A percentile compares a stretch with the other conserved stretches of the same genome.
Conservation (phyloP, 805 yeast species). For the Grigorovia transvaalensis region DNA sequence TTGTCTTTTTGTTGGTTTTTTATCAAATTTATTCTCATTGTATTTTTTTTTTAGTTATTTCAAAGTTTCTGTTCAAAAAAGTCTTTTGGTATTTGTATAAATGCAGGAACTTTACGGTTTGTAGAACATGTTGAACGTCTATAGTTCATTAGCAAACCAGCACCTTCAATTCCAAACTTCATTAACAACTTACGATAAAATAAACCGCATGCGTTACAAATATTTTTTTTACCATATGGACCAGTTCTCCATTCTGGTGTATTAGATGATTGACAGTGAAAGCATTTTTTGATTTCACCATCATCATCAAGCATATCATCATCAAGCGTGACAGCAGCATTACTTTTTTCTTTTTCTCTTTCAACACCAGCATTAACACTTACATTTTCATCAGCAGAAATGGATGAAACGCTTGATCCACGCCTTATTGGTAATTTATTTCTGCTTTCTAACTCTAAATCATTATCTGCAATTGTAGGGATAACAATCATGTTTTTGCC, state of each 20-base stretch:
- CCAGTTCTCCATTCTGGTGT: conserved; percentile 6
- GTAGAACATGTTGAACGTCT: background rate
- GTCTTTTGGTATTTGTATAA: conserved; percentile 1
- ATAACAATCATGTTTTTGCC: background rate
- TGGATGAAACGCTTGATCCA: background rate
- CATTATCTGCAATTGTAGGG: background rate
- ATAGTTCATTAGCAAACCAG: conserved; percentile 1
- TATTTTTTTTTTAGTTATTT: background rate
- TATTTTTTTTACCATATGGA: conserved; percentile 3
- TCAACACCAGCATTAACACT: background rate
- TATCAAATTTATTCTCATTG: background rate
- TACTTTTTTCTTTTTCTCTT: background rate
- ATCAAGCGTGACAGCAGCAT: background rate
- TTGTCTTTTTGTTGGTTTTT: background rate
- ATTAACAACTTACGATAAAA: conserved; percentile 3
- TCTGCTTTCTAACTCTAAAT: background rate
- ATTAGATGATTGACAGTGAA: conserved; percentile 56
- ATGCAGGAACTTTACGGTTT: conserved; percentile 3
- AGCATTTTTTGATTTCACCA: conserved; percentile 35
- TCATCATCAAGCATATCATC: background rate
- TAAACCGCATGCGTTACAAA: conserved; percentile 5
- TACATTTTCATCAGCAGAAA: background rate
- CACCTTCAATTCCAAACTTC: conserved; percentile 1
- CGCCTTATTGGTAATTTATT: background rate
- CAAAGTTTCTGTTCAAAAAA: background rate